phyloP scores from a whole-genome alignment of 1,139 yeast species.

The Taiozyma sp. region DNA sequence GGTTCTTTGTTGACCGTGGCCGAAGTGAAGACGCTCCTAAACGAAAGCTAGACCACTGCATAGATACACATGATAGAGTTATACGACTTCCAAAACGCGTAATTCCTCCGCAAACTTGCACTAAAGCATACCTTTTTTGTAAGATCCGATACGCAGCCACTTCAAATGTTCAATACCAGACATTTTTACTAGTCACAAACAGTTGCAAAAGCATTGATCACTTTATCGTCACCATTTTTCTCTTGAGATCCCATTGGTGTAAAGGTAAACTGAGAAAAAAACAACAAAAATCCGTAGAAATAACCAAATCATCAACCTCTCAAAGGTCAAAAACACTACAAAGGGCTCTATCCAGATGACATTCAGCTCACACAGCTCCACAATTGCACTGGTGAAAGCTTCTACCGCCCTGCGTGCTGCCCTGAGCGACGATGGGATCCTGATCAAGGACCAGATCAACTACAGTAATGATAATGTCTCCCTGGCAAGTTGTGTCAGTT shows the following conservation, averaged over 20 bases:
- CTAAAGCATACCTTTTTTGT: neutral
- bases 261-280: neutral
- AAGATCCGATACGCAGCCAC: neutral
- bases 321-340: neutral
- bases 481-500: constrained; percentile 11
- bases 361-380: constrained; percentile 3
- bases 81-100: constrained; percentile 35
- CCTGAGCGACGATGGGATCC: constrained; percentile 14
- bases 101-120: constrained; percentile 36
- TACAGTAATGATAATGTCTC: constrained; percentile 9
- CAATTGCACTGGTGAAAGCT: neutral
- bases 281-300: neutral
- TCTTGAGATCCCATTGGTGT: neutral
- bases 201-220: neutral
- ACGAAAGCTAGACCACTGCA: neutral
- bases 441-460: constrained; percentile 11
- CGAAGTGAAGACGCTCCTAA: constrained; percentile 29
- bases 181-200: neutral
- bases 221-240: neutral
- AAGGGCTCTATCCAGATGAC: neutral
- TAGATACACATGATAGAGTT: constrained; percentile 41
- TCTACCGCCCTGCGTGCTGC: constrained; percentile 7
- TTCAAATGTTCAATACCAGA: neutral
- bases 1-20: constrained; percentile 5
- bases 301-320: neutral